A percentile compares a stretch with the other conserved stretches of the same genome.
Conservation (phyloP, 129 eudicot species). For the Solidago caesia region DNA sequence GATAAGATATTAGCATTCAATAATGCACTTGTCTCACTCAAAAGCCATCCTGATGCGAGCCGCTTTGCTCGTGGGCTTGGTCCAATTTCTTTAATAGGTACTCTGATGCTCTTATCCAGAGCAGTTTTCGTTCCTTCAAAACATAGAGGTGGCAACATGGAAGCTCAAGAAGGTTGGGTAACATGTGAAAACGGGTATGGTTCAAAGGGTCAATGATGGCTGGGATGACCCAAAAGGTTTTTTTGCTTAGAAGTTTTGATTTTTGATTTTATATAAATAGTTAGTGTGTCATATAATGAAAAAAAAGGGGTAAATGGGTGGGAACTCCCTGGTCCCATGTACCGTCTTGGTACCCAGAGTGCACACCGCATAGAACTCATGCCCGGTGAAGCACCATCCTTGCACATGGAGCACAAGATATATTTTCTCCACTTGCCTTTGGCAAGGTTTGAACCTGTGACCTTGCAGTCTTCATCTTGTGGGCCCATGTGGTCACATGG, state of each 20-base stretch:
- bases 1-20: conserved; percentile 76
- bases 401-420: no score
- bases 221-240: not conserved
- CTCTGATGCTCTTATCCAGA: conserved; percentile 12
- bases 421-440: no score
- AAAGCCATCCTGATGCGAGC: conserved; percentile 78
- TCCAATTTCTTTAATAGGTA: conserved; percentile 73
- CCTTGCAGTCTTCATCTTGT: no score
- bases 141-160: not conserved
- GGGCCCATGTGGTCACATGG: no score
- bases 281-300: not conserved
- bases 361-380: no score
- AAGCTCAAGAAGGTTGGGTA: not conserved
- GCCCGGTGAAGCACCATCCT: no score
- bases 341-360: no score
- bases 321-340: no score
- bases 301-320: no score
- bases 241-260: not conserved
- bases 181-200: no score
- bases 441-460: no score
- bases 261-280: conserved; percentile 1
- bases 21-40: conserved; percentile 56
- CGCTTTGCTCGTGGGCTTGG: conserved; percentile 92
- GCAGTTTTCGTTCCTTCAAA: not conserved
- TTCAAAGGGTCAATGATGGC: not conserved